A percentile compares a stretch with the other conserved stretches of the same genome.
Conservation (phyloP, 2,329 filamentous ascomycete species). For the Pezicula carpinea region DNA sequence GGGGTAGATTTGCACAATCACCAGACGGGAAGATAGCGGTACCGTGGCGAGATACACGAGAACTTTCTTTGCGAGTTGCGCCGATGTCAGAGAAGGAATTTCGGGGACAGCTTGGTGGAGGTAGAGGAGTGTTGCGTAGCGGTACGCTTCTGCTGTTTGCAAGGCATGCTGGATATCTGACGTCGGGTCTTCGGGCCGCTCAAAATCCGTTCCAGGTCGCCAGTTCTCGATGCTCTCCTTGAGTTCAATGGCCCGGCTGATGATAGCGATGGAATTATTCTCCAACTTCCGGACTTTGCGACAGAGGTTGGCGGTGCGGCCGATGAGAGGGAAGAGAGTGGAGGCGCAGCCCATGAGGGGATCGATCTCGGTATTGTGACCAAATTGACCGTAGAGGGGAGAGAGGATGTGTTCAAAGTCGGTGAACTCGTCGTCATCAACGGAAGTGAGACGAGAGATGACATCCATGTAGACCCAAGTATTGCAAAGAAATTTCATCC, state of each 20-base stretch:
- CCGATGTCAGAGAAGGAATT: constrained; percentile 53
- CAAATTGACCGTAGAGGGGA: constrained; percentile 36
- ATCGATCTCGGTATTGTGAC: constrained; percentile 49
- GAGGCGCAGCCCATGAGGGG: constrained; percentile 66
- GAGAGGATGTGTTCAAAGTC: constrained; percentile 45
- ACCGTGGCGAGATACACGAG: constrained; percentile 59
- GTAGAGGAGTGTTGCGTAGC: constrained; percentile 61
- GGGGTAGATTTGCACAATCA: constrained; percentile 67
- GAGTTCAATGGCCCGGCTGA: constrained; percentile 57
- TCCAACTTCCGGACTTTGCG: constrained; percentile 49
- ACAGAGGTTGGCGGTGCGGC: constrained; percentile 61
- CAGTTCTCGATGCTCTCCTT: constrained; percentile 57
- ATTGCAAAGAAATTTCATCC: constrained; percentile 64
- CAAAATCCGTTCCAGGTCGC: constrained; percentile 47
- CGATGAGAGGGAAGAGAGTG: constrained; percentile 64
- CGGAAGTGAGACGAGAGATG: constrained; percentile 61
- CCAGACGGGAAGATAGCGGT: constrained; percentile 54
- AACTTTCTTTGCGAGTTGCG: constrained; percentile 56
- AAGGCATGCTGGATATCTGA: constrained; percentile 59
- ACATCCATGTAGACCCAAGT: constrained; percentile 74
- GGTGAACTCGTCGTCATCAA: constrained; percentile 44
- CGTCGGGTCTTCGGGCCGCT: constrained; percentile 58
- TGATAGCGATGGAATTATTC: constrained; percentile 54
- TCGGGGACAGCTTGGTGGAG: constrained; percentile 66
- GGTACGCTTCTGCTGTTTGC: constrained; percentile 63